A percentile compares a stretch with the other conserved stretches of the same genome.
Conservation (phyloP, 371 early-diverging fungal genomes). For the Mucor lusitanicus region DNA sequence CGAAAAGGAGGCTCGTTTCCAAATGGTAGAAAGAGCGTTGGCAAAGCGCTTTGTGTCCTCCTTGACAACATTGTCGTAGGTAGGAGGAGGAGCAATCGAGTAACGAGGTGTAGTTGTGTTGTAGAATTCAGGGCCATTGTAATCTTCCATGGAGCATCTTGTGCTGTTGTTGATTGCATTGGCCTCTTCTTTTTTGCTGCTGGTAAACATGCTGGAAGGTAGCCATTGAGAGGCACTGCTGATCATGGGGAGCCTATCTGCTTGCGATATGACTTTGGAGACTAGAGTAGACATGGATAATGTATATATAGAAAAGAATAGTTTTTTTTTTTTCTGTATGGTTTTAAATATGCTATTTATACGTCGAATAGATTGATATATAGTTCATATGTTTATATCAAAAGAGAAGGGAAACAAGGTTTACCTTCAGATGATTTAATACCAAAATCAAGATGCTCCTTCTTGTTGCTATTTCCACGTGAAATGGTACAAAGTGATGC, state of each 20-base stretch:
- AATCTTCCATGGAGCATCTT: neutral
- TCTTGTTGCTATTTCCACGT: slow-evolving; percentile 5
- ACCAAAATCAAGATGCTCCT: neutral
- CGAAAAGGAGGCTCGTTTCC: slow-evolving; percentile 34
- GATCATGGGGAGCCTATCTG: slow-evolving; percentile 21
- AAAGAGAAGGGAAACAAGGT: neutral
- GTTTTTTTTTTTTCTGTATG: neutral
- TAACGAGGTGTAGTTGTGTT: slow-evolving; percentile 18
- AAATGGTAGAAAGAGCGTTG: slow-evolving; percentile 17
- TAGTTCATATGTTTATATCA: neutral
- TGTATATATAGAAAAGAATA: neutral
- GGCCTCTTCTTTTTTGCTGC: slow-evolving; percentile 10
- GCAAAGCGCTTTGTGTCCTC: slow-evolving; percentile 10
- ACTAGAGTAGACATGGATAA: slow-evolving; percentile 14
- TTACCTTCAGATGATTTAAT: neutral
- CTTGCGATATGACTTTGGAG: slow-evolving; percentile 17
- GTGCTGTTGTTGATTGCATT: neutral
- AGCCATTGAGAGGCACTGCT: slow-evolving; percentile 17
- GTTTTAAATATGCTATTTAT: neutral
- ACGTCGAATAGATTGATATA: neutral
- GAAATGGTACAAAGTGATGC: slow-evolving; percentile 11
- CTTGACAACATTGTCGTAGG: slow-evolving; percentile 32
- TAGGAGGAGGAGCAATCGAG: slow-evolving; percentile 37
- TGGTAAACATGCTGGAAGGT: neutral
- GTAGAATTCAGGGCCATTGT: neutral